Conservation (phyloP, 2,329 filamentous ascomycete genomes). For the Dothiorella sarmentorum region DNA sequence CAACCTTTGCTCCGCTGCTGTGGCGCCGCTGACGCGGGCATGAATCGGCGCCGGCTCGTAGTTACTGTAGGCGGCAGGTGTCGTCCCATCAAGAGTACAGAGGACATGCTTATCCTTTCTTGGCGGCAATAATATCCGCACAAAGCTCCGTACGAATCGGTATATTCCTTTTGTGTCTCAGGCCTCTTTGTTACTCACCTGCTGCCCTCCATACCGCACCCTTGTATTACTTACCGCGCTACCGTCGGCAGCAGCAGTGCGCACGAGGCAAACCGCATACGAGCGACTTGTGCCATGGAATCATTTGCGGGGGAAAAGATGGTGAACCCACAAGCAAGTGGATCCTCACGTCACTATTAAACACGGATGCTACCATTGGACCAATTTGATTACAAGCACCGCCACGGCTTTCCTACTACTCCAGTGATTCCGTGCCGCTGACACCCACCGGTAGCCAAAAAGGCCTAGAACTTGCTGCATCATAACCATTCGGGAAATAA, state of each 20-base stretch:
- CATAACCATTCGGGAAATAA: conserved; percentile 9
- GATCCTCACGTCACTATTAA: not conserved
- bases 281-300: not conserved
- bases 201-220: not conserved
- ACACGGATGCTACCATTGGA: not conserved
- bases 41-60: not conserved
- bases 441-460: not conserved
- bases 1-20: not conserved
- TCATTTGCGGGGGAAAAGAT: not conserved
- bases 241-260: not conserved
- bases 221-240: not conserved
- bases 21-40: not conserved
- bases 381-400: conserved; percentile 7
- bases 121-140: not conserved
- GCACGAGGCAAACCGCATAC: not conserved
- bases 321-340: not conserved
- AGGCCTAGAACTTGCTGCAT: conserved; percentile 2
- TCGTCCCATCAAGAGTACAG: no score
- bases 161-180: no score
- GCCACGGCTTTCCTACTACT: not conserved
- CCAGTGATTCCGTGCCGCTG: not conserved
- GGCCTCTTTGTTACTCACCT: no score
- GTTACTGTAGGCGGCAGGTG: not conserved
- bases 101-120: not conserved
- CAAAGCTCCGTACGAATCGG: conserved; percentile 3